Evolutionary conservation across 768 basidiomycete species (phyloP).

Genomic region (Psilocybe sp.): DNA sequence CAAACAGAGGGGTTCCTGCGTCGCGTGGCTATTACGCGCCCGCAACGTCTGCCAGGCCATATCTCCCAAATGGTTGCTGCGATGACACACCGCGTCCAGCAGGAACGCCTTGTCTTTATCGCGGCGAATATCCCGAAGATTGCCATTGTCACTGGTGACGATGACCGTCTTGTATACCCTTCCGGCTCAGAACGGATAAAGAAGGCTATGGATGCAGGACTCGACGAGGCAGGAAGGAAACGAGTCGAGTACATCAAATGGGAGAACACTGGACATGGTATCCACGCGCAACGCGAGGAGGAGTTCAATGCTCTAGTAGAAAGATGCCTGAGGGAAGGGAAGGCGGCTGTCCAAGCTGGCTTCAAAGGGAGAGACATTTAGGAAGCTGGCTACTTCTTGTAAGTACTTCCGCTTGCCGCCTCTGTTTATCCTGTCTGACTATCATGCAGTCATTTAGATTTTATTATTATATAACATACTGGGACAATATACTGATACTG

Average conservation of each 20-base stretch:
- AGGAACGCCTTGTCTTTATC: slow-evolving; percentile 45
- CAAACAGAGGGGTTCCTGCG: slow-evolving; percentile 42
- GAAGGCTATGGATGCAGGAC: slow-evolving; percentile 55
- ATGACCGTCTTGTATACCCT: slow-evolving; percentile 57
- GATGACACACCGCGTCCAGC: slow-evolving; percentile 57
- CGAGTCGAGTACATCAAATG: slow-evolving; percentile 48
- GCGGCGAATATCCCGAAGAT: slow-evolving; percentile 63
- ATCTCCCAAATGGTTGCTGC: slow-evolving; percentile 74
- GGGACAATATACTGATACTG: too few species aligned
- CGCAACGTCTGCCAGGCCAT: slow-evolving; percentile 58
- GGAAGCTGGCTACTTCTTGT: background rate
- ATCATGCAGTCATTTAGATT: too few species aligned
- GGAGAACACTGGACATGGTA: slow-evolving; percentile 62
- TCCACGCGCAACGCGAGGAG: slow-evolving; percentile 45
- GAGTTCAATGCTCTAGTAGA: slow-evolving; percentile 59
- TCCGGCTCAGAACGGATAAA: slow-evolving; percentile 51
- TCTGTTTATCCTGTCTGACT: too few species aligned
- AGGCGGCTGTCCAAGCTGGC: slow-evolving; percentile 20
- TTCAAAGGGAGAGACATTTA: slow-evolving; percentile 11
- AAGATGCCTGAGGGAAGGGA: slow-evolving; percentile 53
- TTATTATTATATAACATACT: too few species aligned
- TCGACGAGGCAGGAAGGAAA: background rate
- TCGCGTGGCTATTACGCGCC: slow-evolving; percentile 50
- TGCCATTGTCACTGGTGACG: slow-evolving; percentile 63
- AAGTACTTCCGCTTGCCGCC: too few species aligned